phyloP scores from a whole-genome alignment of 345 rosid genomes.

The Salix suchowensis region DNA sequence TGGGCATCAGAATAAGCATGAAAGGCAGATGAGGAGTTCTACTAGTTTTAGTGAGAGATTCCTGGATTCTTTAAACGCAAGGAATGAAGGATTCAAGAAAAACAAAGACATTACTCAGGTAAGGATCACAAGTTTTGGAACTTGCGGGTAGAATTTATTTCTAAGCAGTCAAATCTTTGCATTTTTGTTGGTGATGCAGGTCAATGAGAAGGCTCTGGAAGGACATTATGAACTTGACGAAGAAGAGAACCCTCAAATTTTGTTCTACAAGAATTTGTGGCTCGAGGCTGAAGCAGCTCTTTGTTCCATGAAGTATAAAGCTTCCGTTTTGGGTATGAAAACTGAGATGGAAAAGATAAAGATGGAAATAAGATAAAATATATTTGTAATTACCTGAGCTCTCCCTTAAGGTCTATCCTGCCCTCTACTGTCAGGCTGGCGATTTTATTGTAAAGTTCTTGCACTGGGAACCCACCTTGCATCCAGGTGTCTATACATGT shows the following conservation, averaged over 20 bases:
- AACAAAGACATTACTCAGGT: constrained; percentile 27
- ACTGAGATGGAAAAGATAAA: background rate
- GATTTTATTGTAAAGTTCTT: no score
- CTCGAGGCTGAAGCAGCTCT: constrained; percentile 45
- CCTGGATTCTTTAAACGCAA: background rate
- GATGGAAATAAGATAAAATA: background rate
- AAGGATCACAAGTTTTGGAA: no score
- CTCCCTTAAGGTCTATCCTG: background rate
- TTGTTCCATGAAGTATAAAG: constrained; percentile 33
- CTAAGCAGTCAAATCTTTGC: constrained; percentile 1
- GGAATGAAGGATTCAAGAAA: background rate
- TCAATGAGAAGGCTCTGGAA: constrained; percentile 16
- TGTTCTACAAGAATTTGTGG: constrained; percentile 38
- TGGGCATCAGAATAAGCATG: constrained; percentile 2
- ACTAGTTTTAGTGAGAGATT: background rate
- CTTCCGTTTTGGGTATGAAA: background rate
- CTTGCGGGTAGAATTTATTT: no score
- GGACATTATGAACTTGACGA: constrained; percentile 11
- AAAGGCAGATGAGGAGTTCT: constrained; percentile 20
- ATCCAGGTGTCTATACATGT: no score
- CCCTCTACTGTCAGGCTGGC: no score
- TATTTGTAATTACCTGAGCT: background rate
- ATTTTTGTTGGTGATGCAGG: constrained; percentile 27
- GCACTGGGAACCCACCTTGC: no score
- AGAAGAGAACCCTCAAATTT: constrained; percentile 25